These are phyloP conservation scores for Tetrapyrgos nigripes DNA, from an alignment of 1,284 basidiomycete species.

Conservation along the genomic window DNA sequence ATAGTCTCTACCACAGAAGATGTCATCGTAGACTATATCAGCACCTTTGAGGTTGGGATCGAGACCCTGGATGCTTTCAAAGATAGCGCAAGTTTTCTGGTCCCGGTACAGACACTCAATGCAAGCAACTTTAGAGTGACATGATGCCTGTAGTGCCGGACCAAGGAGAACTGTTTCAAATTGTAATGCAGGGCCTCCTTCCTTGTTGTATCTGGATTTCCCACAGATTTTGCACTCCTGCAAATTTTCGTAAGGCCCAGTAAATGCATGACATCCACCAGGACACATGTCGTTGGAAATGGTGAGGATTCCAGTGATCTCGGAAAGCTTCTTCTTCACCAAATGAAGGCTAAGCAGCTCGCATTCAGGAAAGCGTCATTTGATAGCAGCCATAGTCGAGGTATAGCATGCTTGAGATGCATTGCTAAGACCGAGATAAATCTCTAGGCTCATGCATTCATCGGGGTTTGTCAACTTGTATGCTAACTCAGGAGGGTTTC, in stretches of 20 bases:
- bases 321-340: conserved; percentile 27
- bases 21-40: conserved; percentile 24
- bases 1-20: conserved; percentile 23
- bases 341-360: conserved; percentile 30
- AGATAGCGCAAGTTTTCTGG: not conserved
- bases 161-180: conserved; percentile 43
- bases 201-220: conserved; percentile 22
- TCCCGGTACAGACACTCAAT: conserved; percentile 30
- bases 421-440: conserved; percentile 29
- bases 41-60: conserved; percentile 4
- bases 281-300: conserved; percentile 37
- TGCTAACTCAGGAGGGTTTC: conserved; percentile 22
- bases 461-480: conserved; percentile 28
- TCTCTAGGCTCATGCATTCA: conserved; percentile 27
- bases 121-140: conserved; percentile 26
- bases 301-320: conserved; percentile 32
- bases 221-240: conserved; percentile 26
- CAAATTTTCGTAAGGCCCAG: conserved; percentile 31
- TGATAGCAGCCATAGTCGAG: conserved; percentile 12
- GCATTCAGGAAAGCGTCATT: conserved; percentile 24
- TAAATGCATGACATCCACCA: conserved; percentile 38
- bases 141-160: conserved; percentile 41
- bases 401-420: conserved; percentile 32
- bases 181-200: conserved; percentile 20
- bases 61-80: conserved; percentile 20